Evolutionary conservation across 805 yeast species (phyloP).

Genomic region (Hanseniaspora valbyensis): DNA sequence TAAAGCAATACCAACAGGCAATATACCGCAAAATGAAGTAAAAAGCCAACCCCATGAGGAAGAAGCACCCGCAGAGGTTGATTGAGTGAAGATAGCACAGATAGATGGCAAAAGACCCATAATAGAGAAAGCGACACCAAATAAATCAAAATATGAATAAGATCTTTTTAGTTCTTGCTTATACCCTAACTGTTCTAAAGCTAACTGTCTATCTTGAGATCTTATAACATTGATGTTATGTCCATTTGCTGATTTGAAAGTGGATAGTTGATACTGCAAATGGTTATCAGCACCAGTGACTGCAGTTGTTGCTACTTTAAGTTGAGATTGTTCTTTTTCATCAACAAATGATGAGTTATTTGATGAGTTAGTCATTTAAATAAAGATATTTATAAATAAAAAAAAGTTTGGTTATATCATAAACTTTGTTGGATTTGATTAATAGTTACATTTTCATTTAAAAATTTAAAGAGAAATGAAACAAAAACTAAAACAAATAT

Average conservation of each 20-base stretch:
- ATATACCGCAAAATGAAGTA: slow-evolving; percentile 41
- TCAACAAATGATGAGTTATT: not conserved
- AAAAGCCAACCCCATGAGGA: slow-evolving; percentile 63
- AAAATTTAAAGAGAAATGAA: too few species aligned
- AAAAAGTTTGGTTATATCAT: not conserved
- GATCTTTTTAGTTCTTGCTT: slow-evolving; percentile 55
- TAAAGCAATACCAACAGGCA: slow-evolving; percentile 51
- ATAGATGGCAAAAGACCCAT: slow-evolving; percentile 63
- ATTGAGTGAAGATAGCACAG: slow-evolving; percentile 43
- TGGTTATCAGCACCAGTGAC: not conserved
- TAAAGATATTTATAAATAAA: not conserved
- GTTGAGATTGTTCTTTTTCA: not conserved
- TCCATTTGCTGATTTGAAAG: slow-evolving; percentile 7
- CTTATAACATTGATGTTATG: slow-evolving; percentile 15
- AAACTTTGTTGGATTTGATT: not conserved
- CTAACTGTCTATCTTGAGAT: slow-evolving; percentile 15
- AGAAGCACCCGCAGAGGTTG: slow-evolving; percentile 52
- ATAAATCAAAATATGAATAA: slow-evolving; percentile 51
- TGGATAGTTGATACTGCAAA: slow-evolving; percentile 8
- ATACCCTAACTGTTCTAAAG: slow-evolving; percentile 43
- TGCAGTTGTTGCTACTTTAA: not conserved
- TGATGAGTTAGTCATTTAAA: not conserved
- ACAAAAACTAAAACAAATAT: too few species aligned
- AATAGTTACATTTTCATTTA: not conserved
- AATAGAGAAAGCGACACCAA: slow-evolving; percentile 60